Evolutionary conservation across 73 alveolate genomes (phyloP), one percentile per base, ranked within the genome.

Genomic region (Stentor roeselii): DNA sequence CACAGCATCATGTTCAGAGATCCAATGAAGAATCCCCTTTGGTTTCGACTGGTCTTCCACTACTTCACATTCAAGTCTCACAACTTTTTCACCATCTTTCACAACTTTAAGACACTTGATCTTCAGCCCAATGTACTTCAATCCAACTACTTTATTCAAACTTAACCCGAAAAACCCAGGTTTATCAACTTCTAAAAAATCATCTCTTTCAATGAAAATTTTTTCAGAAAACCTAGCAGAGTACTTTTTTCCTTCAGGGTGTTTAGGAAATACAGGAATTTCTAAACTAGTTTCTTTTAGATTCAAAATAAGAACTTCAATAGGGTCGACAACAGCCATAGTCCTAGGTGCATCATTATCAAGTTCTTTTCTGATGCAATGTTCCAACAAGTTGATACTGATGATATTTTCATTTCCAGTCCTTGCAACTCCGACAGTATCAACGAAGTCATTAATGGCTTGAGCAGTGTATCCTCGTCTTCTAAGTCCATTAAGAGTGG

Each of bases 391-490:
- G 75, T 94, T 89, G 87, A 97, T 91, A n/a, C 92, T 84, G 58
- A 95, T 92, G 82, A 97, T 88, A 76, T 95, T 96, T 78, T 95
- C 99, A 89, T 96, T 97, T 58, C 99, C 99, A 78, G 94, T 92
- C 84, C 99, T 92, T 11, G 99, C 91, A 50, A 96, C 99, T 4
- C 99, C 98, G 41, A 96, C 97, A 60, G 91, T 85, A 80, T 95
- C 99, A 41, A 96, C 96, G 91, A 97, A 97, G 36, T 94, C 96
- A 84, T 97, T 97, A 67, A 97, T 97, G 36, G 98, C 96, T 42
- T 95, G 95, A 3, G 99, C 95, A 3, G 99, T 97, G 87, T 95
- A 96, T 37, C 99, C 99, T 93, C 99, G 93, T 88, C 99, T 95
- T 86, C 95, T 96, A 42, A 97, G 84, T n/a, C 99, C 99, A 41